Percentiles rank a stretch among this genome's conserved stretches.
These are phyloP conservation scores for Chaetomium sp. DNA, from an alignment of 2,329 filamentous ascomycete genomes.

Conservation along the genomic window DNA sequence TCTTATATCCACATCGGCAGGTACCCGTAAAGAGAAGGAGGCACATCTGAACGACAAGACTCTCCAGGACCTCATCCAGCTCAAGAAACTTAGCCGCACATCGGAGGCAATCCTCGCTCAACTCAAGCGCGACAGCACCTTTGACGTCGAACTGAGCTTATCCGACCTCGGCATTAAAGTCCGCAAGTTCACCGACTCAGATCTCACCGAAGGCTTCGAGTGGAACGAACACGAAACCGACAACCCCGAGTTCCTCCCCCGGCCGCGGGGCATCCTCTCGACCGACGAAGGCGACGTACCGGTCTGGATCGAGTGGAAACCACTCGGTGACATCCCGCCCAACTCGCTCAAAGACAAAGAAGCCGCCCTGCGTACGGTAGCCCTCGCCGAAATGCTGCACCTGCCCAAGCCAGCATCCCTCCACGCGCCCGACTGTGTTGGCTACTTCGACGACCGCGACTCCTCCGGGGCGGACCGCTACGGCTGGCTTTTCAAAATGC, in stretches of 20 bases:
- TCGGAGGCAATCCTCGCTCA: slow-evolving; percentile 31
- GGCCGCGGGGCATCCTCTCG: slow-evolving; percentile 29
- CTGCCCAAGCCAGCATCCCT: slow-evolving; percentile 32
- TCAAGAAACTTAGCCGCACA: slow-evolving; percentile 33
- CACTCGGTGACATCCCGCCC: slow-evolving; percentile 21
- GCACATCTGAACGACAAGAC: slow-evolving; percentile 28
- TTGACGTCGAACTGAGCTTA: slow-evolving; percentile 11
- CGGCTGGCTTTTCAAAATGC: slow-evolving; percentile 34
- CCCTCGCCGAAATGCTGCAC: slow-evolving; percentile 35
- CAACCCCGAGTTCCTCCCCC: slow-evolving; percentile 18
- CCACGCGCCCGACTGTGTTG: slow-evolving; percentile 32
- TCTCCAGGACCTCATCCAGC: slow-evolving; percentile 31
- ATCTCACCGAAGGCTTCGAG: slow-evolving; percentile 22
- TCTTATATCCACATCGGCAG: slow-evolving; percentile 28
- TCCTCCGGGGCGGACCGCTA: slow-evolving; percentile 24
- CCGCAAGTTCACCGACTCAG: slow-evolving; percentile 15
- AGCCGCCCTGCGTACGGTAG: slow-evolving; percentile 29
- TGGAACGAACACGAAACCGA: slow-evolving; percentile 28
- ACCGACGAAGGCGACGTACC: slow-evolving; percentile 22
- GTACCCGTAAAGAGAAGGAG: slow-evolving; percentile 12
- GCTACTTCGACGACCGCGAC: slow-evolving; percentile 34
- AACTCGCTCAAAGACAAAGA: slow-evolving; percentile 28
- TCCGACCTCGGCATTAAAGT: slow-evolving; percentile 21
- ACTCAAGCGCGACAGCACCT: slow-evolving; percentile 15
- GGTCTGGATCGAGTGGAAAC: slow-evolving; percentile 37